Conservation (phyloP, 163 green algal genomes). For the Scenedesmus sp. region DNA sequence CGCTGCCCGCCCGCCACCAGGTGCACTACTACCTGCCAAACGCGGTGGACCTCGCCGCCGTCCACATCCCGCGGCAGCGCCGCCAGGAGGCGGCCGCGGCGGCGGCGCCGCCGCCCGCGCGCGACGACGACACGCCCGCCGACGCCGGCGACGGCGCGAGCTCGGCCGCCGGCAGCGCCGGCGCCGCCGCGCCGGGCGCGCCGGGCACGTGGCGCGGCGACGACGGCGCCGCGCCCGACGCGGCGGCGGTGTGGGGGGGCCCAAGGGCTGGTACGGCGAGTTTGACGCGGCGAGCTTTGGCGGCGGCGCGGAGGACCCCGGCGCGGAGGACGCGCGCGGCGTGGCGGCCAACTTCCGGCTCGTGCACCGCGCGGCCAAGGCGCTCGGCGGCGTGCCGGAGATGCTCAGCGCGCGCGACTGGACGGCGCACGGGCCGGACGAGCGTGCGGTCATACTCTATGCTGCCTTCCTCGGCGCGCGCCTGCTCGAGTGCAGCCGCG, state of each 20-base stretch:
- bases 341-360: conserved; percentile 66
- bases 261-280: conserved; percentile 47
- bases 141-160: too few relatives aligned
- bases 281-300: conserved; percentile 52
- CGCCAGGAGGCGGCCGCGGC: neutral
- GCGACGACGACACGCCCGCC: too few relatives aligned
- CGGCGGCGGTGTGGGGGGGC: neutral
- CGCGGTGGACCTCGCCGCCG: conserved; percentile 10
- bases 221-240: neutral
- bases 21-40: conserved; percentile 55
- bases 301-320: conserved; percentile 31
- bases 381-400: conserved; percentile 70
- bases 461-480: conserved; percentile 73
- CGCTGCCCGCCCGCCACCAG: conserved; percentile 8
- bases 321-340: too few relatives aligned
- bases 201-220: too few relatives aligned
- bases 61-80: conserved; percentile 47
- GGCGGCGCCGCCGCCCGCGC: too few relatives aligned
- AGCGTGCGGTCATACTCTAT: conserved; percentile 67
- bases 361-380: conserved; percentile 52
- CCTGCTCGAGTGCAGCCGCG: conserved; percentile 73
- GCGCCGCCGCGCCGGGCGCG: neutral
- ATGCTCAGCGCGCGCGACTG: conserved; percentile 68
- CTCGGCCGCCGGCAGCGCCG: neutral
- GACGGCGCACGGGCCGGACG: conserved; percentile 66